These are phyloP conservation scores for Neurospora sp. DNA, from an alignment of 495 filamentous ascomycete species.

Conservation along the genomic window DNA sequence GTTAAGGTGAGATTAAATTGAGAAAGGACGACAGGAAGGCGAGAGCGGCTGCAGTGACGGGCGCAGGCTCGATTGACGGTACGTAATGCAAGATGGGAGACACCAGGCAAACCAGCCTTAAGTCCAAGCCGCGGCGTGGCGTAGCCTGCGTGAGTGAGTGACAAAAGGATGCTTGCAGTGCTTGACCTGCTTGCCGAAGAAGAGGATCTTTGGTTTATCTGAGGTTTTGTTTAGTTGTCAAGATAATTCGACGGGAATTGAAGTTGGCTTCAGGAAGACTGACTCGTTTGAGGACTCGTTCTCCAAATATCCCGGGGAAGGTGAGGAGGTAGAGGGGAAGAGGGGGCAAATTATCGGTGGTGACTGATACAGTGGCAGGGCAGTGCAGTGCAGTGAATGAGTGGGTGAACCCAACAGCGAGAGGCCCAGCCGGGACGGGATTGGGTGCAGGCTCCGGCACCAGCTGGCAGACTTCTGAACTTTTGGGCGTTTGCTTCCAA, in stretches of 20 bases:
- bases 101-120: neutral
- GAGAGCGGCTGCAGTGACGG: neutral
- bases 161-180: neutral
- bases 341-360: neutral
- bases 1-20: neutral
- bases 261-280: neutral
- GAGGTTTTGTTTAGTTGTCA: neutral
- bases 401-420: neutral
- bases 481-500: neutral
- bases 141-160: neutral
- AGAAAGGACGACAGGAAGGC: neutral
- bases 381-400: neutral
- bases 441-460: neutral
- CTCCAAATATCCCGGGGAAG: neutral
- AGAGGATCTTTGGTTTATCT: neutral
- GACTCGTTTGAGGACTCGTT: neutral
- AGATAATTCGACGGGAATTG: neutral
- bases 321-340: neutral
- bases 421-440: neutral
- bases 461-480: neutral
- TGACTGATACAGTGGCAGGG: neutral
- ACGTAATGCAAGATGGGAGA: neutral
- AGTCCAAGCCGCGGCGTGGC: neutral
- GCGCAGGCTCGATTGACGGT: neutral
- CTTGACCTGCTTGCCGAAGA: neutral